Base-by-base conservation (phyloP, 164 flowering plant genomes). In the Warburgia ugandensis region DNA sequence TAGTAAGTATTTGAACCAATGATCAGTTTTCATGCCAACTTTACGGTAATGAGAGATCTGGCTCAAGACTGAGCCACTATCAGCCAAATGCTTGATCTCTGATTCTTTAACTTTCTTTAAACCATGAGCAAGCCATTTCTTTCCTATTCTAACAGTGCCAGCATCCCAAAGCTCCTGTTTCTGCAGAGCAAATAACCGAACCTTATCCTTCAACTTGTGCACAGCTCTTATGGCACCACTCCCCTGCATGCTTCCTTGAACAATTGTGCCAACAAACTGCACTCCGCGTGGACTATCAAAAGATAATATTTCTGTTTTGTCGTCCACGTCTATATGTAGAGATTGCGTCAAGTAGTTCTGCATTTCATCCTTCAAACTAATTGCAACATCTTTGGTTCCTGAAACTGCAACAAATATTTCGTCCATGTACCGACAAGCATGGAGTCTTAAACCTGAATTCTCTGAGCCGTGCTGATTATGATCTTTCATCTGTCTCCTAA, bases 21-120 rank as follows among this genome's bases (percentile, higher is more conserved):
- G 96, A 66, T 87, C 96, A 14, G 96, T 85, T 69, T 80, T 61
- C 98, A 92, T 88, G 30, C 98, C 96, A 29, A 68, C 57, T 68
- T 83, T 92, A 21, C 98, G 86, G 29, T 68, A 73, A 50, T 61
- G 23, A 25, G 96, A 85, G 44, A 88, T 77, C 59, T 70, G 63
- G 59, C 62, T 71, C 73, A 91, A 68, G 52, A 74, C 39, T 16
- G 89, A 75, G 48, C 32, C 63, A 29, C 43, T 59, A 48, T 81
- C 84, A 45, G 80, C 83, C 55, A 82, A 71, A 48, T 80, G 80
- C 60, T 67, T 73, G 54, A 83, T 81, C 56, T 92, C 95, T 11
- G 94, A 78, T 69, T 85, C 98, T 70, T 87, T 92, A 8, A 83
- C 87, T 63, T 76, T 85, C 62, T 74, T 88, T 60, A 92, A 66